Conservation (phyloP, 345 rosid genomes). For the Gossypium australe region DNA sequence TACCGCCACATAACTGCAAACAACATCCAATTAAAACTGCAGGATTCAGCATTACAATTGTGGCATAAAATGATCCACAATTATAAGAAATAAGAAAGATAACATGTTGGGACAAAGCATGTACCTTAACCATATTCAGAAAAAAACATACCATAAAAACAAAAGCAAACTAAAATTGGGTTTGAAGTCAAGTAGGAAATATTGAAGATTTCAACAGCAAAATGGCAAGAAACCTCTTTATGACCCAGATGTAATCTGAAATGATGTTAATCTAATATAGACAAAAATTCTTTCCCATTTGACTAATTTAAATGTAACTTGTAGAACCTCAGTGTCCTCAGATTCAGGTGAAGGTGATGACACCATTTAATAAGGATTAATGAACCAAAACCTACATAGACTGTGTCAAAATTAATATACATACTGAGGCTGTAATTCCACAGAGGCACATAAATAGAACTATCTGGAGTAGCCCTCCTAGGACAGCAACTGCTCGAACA, state of each 20-base stretch:
- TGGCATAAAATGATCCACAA: not conserved
- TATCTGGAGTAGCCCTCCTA: slow-evolving; percentile 89
- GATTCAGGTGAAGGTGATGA: not conserved
- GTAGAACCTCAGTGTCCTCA: not conserved
- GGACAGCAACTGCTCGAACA: slow-evolving; percentile 87
- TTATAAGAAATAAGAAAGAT: not conserved
- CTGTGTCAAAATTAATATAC: slow-evolving; percentile 7
- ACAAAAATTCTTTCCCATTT: not conserved
- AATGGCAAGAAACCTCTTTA: not conserved
- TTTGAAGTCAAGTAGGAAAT: not conserved
- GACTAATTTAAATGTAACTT: not conserved
- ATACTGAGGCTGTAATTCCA: slow-evolving; percentile 78
- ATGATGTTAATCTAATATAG: not conserved
- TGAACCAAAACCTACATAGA: not conserved
- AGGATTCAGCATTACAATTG: not conserved
- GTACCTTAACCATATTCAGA: not conserved
- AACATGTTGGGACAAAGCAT: not conserved
- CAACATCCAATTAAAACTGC: slow-evolving; percentile 12
- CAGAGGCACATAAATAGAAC: slow-evolving; percentile 83
- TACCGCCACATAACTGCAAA: slow-evolving; percentile 88
- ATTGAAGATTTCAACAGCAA: not conserved
- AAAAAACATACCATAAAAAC: not conserved
- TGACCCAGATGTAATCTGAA: not conserved
- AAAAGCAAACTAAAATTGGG: not conserved
- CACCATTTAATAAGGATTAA: not conserved